These are phyloP conservation scores for Fusarium sp. DNA, from an alignment of 2,329 filamentous ascomycete species.

Conservation along the genomic window DNA sequence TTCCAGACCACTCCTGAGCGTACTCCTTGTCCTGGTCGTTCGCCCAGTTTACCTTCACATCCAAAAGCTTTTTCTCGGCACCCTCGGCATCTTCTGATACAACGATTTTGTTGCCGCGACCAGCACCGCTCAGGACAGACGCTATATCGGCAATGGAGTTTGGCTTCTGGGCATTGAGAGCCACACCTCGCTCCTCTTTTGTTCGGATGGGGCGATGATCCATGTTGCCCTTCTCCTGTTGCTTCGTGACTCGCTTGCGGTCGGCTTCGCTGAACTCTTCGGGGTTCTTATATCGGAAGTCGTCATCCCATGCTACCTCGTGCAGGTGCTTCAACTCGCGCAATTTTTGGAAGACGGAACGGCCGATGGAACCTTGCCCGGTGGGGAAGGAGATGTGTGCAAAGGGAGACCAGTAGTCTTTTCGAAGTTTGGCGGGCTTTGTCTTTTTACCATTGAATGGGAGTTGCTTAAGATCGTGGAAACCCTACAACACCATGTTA, in stretches of 20 bases:
- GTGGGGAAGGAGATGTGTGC: conserved; percentile 69
- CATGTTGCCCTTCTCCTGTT: conserved; percentile 47
- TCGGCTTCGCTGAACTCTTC: conserved; percentile 51
- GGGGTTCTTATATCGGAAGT: conserved; percentile 56
- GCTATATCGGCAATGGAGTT: conserved; percentile 74
- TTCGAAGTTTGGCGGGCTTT: conserved; percentile 70
- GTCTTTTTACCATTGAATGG: conserved; percentile 77
- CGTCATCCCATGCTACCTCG: conserved; percentile 69
- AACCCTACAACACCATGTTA: conserved; percentile 44
- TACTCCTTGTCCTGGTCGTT: conserved; percentile 60
- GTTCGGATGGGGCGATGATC: conserved; percentile 51
- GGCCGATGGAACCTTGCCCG: conserved; percentile 65
- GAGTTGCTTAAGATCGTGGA: conserved; percentile 66
- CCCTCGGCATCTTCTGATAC: conserved; percentile 39
- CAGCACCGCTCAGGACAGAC: conserved; percentile 64
- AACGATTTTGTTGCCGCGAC: conserved; percentile 63
- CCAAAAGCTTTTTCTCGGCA: conserved; percentile 47
- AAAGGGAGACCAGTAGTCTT: conserved; percentile 74
- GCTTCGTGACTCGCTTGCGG: conserved; percentile 50
- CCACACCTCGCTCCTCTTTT: conserved; percentile 60
- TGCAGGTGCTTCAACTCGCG: conserved; percentile 73
- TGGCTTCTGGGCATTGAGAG: conserved; percentile 69
- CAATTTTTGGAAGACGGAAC: conserved; percentile 70
- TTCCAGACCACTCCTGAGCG: conserved; percentile 62
- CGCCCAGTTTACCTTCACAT: conserved; percentile 64